phyloP scores from a whole-genome alignment of 2,329 filamentous ascomycete species.

The Epicoccum nigrum region DNA sequence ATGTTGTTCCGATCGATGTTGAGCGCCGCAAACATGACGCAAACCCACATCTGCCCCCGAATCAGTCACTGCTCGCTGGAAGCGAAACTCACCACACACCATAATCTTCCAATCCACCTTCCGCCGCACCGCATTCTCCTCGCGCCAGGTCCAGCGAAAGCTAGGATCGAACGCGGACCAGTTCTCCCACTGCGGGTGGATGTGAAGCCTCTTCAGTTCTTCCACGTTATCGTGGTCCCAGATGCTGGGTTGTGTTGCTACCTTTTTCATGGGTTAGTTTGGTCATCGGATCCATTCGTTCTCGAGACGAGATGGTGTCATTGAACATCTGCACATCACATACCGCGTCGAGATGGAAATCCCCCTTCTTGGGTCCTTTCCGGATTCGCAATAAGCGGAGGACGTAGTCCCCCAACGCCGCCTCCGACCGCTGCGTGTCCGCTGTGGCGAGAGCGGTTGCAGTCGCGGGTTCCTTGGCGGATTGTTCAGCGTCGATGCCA shows the following conservation, averaged over 20 bases:
- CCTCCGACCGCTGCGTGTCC: conserved; percentile 14
- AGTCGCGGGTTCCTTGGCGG: conserved; percentile 8
- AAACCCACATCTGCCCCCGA: conserved; percentile 50
- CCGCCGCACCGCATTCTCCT: conserved; percentile 52
- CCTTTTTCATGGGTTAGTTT: background rate
- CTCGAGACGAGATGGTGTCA: no score
- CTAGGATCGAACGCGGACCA: conserved; percentile 61
- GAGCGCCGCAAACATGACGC: conserved; percentile 58
- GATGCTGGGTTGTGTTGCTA: conserved; percentile 20
- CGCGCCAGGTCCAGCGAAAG: conserved; percentile 58
- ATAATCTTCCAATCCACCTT: conserved; percentile 22
- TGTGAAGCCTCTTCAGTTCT: conserved; percentile 14
- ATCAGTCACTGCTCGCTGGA: conserved; percentile 50
- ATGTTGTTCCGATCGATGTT: conserved; percentile 54
- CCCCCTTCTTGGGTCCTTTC: conserved; percentile 6
- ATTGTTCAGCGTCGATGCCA: conserved; percentile 7
- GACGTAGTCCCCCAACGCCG: conserved; percentile 11
- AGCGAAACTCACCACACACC: background rate
- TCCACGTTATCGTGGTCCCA: conserved; percentile 11
- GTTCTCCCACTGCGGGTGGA: conserved; percentile 57
- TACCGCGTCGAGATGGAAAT: conserved; percentile 17
- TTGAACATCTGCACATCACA: no score
- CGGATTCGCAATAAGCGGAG: conserved; percentile 11
- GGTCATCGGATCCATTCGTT: background rate
- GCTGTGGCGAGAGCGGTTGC: conserved; percentile 10